Evolutionary conservation across 2,329 filamentous ascomycete genomes (phyloP), one percentile per base, ranked within the genome.

Genomic region (Microcyclospora tardicrescens): DNA sequence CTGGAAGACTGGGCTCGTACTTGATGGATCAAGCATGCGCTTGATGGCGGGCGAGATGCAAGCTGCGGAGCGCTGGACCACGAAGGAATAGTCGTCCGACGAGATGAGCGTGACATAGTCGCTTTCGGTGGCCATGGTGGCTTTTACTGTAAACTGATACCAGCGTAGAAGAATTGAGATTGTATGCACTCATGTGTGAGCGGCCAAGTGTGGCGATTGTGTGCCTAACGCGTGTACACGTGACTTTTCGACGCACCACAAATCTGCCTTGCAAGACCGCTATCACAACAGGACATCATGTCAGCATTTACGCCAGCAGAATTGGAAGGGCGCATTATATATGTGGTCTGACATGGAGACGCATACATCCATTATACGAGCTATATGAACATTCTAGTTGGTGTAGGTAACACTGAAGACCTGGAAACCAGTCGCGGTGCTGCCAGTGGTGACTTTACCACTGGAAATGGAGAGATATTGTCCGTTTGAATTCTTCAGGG

Each of bases 31-130:
- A 43, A 89, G 65, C 73, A 84, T 85, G 57, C 76, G 72, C 62
- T 76, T 81, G 63, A 89, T 80, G 42, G 78, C 73, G 28, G 77
- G 77, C 49, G 80, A 82, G 53, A 82, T 67, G 53, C 75, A 67
- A 43, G 81, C 76, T 2, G 81, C 78, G 36, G 82, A 79, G 38
- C 81, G 76, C 39, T 81, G 67, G 37, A 87, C 70, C 46, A 83
- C 75, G 57, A 84, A 87, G 64, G 85, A 81, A 57, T 77, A 85
- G 51, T 75, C 80, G 60, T 89, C 83, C 48, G 68, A 72, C 1
- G 81, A 85, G 32, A 86, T 70, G 37, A 89, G 73, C 5, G 83
- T 87, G 47, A 87, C 73, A 60, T 85, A 87, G 54, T 84, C 77
- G 61, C 72, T 75, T 24, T 38, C 30, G 14, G 10, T 32, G 30